Percentiles rank a stretch among this genome's conserved stretches.
Evolutionary conservation across 306 rosid genomes (phyloP).

Genomic region (Boehmeria nivea): DNA sequence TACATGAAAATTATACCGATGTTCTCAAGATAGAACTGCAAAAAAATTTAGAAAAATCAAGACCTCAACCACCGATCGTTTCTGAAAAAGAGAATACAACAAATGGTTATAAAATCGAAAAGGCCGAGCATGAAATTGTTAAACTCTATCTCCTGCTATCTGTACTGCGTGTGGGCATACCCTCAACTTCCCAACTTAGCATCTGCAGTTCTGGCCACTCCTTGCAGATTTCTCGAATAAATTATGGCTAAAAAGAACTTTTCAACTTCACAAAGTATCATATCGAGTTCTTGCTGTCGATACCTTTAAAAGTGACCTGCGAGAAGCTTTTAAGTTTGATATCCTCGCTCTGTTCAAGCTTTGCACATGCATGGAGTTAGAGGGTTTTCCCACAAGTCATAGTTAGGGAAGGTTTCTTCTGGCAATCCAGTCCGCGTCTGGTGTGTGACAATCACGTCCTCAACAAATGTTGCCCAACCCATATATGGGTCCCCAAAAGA

Average conservation of each 20-base stretch:
- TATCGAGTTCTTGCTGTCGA: slow-evolving; percentile 22
- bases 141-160: slow-evolving; percentile 27
- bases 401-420: slow-evolving; percentile 90
- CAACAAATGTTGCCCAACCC: slow-evolving; percentile 96
- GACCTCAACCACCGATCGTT: slow-evolving; percentile 24
- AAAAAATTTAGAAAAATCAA: slow-evolving; percentile 7
- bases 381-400: slow-evolving; percentile 96
- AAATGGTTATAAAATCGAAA: slow-evolving; percentile 24
- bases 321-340: slow-evolving; percentile 17
- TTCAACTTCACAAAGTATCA: neutral
- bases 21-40: slow-evolving; percentile 19
- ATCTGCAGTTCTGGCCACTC: slow-evolving; percentile 9
- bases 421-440: slow-evolving; percentile 89
- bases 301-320: slow-evolving; percentile 17
- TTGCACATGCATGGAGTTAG: slow-evolving; percentile 98
- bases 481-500: slow-evolving; percentile 98
- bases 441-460: slow-evolving; percentile 84
- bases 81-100: slow-evolving; percentile 22
- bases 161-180: slow-evolving; percentile 19
- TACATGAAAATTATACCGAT: slow-evolving; percentile 30
- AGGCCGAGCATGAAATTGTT: slow-evolving; percentile 19
- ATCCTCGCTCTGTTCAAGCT: slow-evolving; percentile 40
- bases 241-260: slow-evolving; percentile 1
- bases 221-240: slow-evolving; percentile 3
- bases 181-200: slow-evolving; percentile 24